Conservation (phyloP, 805 yeast species). For the Zygosaccharomyces siamensis region DNA sequence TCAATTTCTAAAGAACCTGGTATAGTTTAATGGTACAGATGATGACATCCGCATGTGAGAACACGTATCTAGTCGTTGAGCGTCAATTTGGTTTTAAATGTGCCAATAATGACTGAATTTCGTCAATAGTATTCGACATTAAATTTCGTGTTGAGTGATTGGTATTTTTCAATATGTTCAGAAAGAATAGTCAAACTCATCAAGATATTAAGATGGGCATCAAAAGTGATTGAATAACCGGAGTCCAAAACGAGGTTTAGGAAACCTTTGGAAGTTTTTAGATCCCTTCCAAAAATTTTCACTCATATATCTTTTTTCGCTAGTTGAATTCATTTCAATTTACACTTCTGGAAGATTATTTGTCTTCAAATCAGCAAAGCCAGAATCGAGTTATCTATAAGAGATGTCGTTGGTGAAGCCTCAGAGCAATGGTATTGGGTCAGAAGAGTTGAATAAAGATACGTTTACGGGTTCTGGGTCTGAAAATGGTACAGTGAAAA, state of each 20-base stretch:
- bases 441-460: slow-evolving; percentile 9
- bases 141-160: not conserved
- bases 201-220: not conserved
- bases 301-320: not conserved
- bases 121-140: not conserved
- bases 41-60: too few species aligned
- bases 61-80: too few species aligned
- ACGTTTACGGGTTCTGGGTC: slow-evolving; percentile 2
- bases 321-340: not conserved
- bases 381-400: not conserved
- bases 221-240: not conserved
- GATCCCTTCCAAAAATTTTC: not conserved
- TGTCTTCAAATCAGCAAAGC: not conserved
- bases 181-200: not conserved
- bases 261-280: not conserved
- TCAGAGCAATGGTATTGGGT: slow-evolving; percentile 15
- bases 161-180: not conserved
- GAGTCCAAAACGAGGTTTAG: not conserved
- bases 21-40: not conserved
- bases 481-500: slow-evolving; percentile 4
- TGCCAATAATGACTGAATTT: too few species aligned
- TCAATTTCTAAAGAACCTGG: slow-evolving; percentile 16
- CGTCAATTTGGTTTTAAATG: too few species aligned
- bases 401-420: slow-evolving; percentile 21
- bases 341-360: not conserved